Conservation (phyloP, 1,139 yeast species). For the Diutina siamensis region DNA sequence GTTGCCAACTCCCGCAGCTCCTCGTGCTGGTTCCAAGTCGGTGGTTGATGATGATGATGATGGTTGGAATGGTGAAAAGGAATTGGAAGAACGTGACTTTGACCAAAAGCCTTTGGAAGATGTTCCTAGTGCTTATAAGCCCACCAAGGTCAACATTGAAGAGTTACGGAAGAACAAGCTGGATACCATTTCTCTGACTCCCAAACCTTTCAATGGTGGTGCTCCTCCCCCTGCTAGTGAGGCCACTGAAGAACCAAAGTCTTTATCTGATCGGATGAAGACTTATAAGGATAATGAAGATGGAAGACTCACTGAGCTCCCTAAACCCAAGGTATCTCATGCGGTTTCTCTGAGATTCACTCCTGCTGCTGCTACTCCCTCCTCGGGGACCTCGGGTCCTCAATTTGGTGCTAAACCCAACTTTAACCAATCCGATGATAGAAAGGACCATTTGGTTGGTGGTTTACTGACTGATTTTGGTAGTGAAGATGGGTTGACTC, state of each 20-base stretch:
- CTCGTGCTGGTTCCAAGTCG: slow-evolving; percentile 13
- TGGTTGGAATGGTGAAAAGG: slow-evolving; percentile 56
- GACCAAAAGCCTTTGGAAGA: slow-evolving; percentile 46
- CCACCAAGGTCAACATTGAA: slow-evolving; percentile 40
- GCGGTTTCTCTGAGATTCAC: slow-evolving; percentile 42
- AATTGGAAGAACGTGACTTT: slow-evolving; percentile 63
- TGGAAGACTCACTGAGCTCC: slow-evolving; percentile 49
- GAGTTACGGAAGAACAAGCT: slow-evolving; percentile 35
- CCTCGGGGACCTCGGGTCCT: slow-evolving; percentile 40
- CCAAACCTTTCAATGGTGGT: slow-evolving; percentile 17
- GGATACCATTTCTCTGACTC: slow-evolving; percentile 34
- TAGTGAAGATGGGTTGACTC: slow-evolving; percentile 72
- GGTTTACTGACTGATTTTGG: slow-evolving; percentile 64
- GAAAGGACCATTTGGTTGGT: slow-evolving; percentile 40
- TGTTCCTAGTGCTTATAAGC: slow-evolving; percentile 58
- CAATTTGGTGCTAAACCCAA: slow-evolving; percentile 21
- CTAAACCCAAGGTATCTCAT: slow-evolving; percentile 49
- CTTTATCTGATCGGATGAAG: slow-evolving; percentile 33
- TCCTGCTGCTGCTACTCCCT: slow-evolving; percentile 12
- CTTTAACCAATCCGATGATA: slow-evolving; percentile 13
- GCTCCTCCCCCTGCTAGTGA: background rate
- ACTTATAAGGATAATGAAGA: slow-evolving; percentile 24
- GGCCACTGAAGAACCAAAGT: slow-evolving; percentile 18
- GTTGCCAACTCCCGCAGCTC: slow-evolving; percentile 16
- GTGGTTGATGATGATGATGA: slow-evolving; percentile 30